Evolutionary conservation across 768 basidiomycete species (phyloP).

Genomic region (Clathrus columnatus): DNA sequence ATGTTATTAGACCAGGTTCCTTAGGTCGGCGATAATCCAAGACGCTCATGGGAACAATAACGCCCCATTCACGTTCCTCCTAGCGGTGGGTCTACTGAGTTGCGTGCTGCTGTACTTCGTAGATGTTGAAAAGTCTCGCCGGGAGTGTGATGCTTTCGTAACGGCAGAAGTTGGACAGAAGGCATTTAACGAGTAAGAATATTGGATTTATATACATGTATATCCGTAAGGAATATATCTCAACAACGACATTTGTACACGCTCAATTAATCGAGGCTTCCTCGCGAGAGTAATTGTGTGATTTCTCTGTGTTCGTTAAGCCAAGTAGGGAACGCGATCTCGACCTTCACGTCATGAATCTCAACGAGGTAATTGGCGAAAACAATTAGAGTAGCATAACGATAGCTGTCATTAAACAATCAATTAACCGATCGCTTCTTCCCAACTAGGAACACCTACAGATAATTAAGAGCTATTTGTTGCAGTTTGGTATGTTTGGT

Average conservation of each 20-base stretch:
- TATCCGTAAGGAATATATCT: background rate
- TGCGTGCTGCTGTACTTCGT: slow-evolving; percentile 53
- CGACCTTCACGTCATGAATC: slow-evolving; percentile 31
- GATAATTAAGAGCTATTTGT: slow-evolving; percentile 78
- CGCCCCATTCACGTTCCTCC: slow-evolving; percentile 69
- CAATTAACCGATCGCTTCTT: background rate
- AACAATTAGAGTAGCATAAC: slow-evolving; percentile 87
- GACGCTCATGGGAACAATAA: slow-evolving; percentile 60
- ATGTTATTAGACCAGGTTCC: background rate
- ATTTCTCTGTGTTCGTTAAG: slow-evolving; percentile 79
- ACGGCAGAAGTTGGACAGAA: slow-evolving; percentile 40
- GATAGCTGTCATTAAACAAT: slow-evolving; percentile 41
- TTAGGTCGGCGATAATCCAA: slow-evolving; percentile 56
- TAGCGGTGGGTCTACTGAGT: slow-evolving; percentile 51
- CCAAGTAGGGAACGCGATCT: slow-evolving; percentile 71
- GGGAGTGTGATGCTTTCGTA: slow-evolving; percentile 56
- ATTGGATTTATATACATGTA: background rate
- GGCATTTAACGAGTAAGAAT: slow-evolving; percentile 28
- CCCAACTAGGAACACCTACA: slow-evolving; percentile 42
- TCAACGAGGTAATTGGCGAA: slow-evolving; percentile 95
- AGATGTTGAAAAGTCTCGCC: slow-evolving; percentile 53
- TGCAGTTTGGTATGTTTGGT: slow-evolving; percentile 68
- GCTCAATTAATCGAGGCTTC: slow-evolving; percentile 51
- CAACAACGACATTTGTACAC: background rate
- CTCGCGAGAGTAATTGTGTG: slow-evolving; percentile 55